Conservation (phyloP, 305 asterid species). For the Rubia peregrina region DNA sequence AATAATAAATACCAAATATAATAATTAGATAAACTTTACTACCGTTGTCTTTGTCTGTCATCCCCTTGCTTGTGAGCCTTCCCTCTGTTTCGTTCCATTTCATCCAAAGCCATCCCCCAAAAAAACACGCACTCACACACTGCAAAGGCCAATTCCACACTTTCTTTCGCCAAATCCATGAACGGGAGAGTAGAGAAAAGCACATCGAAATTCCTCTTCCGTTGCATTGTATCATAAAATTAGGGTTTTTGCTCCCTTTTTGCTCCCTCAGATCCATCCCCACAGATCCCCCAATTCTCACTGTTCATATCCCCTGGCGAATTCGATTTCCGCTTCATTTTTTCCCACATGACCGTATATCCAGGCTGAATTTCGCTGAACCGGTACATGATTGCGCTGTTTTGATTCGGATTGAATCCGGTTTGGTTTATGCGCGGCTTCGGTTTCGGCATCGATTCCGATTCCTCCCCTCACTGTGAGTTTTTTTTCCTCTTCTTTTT, state of each 20-base stretch:
- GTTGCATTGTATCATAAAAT: constrained; percentile 21
- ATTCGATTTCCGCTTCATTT: neutral
- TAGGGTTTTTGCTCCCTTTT: constrained; percentile 23
- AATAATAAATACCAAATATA: neutral
- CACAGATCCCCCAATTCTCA: constrained; percentile 20
- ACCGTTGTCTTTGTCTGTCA: constrained; percentile 1
- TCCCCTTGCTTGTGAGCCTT: constrained; percentile 4
- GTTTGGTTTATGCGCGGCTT: constrained; percentile 38
- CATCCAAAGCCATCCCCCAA: constrained; percentile 17
- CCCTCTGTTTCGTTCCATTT: neutral
- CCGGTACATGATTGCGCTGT: constrained; percentile 18
- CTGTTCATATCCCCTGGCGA: constrained; percentile 21
- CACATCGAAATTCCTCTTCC: constrained; percentile 3
- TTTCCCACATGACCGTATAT: constrained; percentile 18
- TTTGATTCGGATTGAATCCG: constrained; percentile 23
- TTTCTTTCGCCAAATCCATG: constrained; percentile 8
- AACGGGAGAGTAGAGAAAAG: neutral
- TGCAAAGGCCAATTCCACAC: neutral
- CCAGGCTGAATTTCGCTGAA: constrained; percentile 17
- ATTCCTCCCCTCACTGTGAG: constrained; percentile 31
- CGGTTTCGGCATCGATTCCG: constrained; percentile 32
- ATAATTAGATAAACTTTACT: neutral
- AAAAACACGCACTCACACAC: constrained; percentile 9
- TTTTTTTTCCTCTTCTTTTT: neutral
- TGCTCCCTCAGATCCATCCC: constrained; percentile 34